Percentiles rank a stretch among this genome's conserved stretches.
Conservation (phyloP, 352 stramenopile genomes). For the Phytophthora podocarpi region DNA sequence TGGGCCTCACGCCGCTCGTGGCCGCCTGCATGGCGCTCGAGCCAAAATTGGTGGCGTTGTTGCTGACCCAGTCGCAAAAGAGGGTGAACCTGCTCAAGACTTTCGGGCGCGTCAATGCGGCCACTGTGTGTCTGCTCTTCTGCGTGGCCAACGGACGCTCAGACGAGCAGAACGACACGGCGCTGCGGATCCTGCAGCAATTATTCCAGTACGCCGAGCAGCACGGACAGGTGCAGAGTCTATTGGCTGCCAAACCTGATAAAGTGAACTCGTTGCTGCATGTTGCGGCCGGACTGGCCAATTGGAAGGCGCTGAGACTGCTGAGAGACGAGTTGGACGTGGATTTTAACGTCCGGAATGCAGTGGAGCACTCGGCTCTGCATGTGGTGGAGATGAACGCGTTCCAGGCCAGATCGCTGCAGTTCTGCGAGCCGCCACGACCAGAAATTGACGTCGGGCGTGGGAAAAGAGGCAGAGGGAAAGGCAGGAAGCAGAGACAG, state of each 20-base stretch:
- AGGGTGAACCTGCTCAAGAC: constrained; percentile 38
- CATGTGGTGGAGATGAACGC: constrained; percentile 61
- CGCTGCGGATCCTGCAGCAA: constrained; percentile 41
- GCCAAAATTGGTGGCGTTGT: constrained; percentile 36
- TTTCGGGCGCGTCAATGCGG: constrained; percentile 50
- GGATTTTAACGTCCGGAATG: constrained; percentile 31
- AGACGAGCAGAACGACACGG: constrained; percentile 44
- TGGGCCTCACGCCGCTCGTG: constrained; percentile 50
- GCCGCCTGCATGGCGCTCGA: constrained; percentile 66
- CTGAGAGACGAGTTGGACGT: constrained; percentile 42
- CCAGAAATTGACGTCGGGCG: background rate
- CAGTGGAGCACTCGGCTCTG: constrained; percentile 40
- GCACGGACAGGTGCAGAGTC: constrained; percentile 27
- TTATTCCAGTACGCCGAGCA: constrained; percentile 47
- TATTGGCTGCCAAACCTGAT: constrained; percentile 47
- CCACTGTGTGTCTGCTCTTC: constrained; percentile 50
- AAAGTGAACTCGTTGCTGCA: constrained; percentile 58
- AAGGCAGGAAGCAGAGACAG: constrained; percentile 2
- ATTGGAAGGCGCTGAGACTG: constrained; percentile 51
- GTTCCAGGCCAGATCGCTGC: constrained; percentile 55
- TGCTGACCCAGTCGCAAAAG: constrained; percentile 31
- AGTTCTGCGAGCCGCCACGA: constrained; percentile 42
- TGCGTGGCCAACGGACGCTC: constrained; percentile 62
- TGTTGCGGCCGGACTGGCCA: constrained; percentile 51
- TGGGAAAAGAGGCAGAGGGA: constrained; percentile 10